Percentiles rank a stretch among this genome's conserved stretches.
These are phyloP conservation scores for Tylopilus rubrobrunneus DNA, from an alignment of 768 basidiomycete species.

Conservation along the genomic window DNA sequence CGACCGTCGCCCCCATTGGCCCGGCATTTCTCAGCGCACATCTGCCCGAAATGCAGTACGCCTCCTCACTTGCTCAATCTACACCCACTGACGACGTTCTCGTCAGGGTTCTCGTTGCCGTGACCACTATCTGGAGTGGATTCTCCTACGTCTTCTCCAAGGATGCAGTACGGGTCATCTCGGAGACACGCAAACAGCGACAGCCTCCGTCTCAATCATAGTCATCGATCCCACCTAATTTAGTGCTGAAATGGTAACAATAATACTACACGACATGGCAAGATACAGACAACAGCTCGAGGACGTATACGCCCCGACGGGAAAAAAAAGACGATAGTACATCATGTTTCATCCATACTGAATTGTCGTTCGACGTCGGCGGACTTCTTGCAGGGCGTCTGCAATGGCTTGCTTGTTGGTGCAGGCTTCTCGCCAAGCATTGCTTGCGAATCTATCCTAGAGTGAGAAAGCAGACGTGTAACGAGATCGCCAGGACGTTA, in stretches of 20 bases:
- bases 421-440: conserved; percentile 60
- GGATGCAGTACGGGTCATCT: conserved; percentile 63
- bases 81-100: not conserved
- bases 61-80: conserved; percentile 10
- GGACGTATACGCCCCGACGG: not conserved
- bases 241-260: conserved; percentile 10
- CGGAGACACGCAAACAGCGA: conserved; percentile 33
- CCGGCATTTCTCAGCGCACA: conserved; percentile 51
- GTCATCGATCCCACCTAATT: not conserved
- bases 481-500: conserved; percentile 33
- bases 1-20: conserved; percentile 80
- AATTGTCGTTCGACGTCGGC: conserved; percentile 41
- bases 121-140: conserved; percentile 91
- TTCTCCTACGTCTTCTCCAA: conserved; percentile 76
- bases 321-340: not conserved
- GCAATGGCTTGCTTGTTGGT: conserved; percentile 57
- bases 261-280: conserved; percentile 19
- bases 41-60: conserved; percentile 74
- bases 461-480: conserved; percentile 6
- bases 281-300: conserved; percentile 18
- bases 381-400: conserved; percentile 69
- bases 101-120: conserved; percentile 77
- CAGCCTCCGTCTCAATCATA: conserved; percentile 20
- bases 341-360: conserved; percentile 6
- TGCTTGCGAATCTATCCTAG: conserved; percentile 50